These are phyloP conservation scores for Sporobolomyces pararoseus DNA, from an alignment of 768 basidiomycete genomes.

Conservation along the genomic window DNA sequence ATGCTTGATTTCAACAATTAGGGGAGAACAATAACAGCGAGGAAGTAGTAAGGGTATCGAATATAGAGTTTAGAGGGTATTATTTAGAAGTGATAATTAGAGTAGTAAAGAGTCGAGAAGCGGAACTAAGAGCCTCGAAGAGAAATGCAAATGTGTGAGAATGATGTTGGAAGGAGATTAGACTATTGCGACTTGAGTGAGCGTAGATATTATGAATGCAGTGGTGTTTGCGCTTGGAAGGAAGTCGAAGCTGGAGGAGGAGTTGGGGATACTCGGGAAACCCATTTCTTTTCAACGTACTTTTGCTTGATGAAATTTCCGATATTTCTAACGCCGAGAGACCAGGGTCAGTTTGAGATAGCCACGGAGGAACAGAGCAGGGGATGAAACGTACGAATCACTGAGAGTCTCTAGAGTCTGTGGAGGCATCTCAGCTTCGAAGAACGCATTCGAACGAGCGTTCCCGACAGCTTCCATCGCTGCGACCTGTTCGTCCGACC, in stretches of 20 bases:
- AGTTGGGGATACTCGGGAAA: not conserved
- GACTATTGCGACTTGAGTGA: too few relatives aligned
- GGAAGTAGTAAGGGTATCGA: too few relatives aligned
- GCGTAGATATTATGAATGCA: too few relatives aligned
- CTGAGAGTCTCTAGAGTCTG: not conserved
- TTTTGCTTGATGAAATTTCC: conserved; percentile 35
- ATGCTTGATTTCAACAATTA: too few relatives aligned
- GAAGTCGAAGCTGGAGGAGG: not conserved
- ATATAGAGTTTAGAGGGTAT: too few relatives aligned
- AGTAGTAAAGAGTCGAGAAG: too few relatives aligned
- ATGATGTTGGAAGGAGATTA: too few relatives aligned
- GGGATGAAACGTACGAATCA: conserved; percentile 6
- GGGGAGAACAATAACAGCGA: too few relatives aligned
- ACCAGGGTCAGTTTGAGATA: not conserved
- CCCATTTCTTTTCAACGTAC: conserved; percentile 39
- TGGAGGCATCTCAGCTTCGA: conserved; percentile 14
- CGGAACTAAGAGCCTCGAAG: too few relatives aligned
- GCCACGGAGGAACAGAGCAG: not conserved
- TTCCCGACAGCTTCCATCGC: conserved; percentile 37
- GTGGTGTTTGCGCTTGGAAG: not conserved
- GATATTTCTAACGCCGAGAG: conserved; percentile 8
- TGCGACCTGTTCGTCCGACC: conserved; percentile 43
- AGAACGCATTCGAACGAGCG: conserved; percentile 20
- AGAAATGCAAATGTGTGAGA: too few relatives aligned
- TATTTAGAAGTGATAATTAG: too few relatives aligned